These are phyloP conservation scores for Botryotinia narcissicola DNA, from an alignment of 2,329 filamentous ascomycete genomes.

Conservation along the genomic window DNA sequence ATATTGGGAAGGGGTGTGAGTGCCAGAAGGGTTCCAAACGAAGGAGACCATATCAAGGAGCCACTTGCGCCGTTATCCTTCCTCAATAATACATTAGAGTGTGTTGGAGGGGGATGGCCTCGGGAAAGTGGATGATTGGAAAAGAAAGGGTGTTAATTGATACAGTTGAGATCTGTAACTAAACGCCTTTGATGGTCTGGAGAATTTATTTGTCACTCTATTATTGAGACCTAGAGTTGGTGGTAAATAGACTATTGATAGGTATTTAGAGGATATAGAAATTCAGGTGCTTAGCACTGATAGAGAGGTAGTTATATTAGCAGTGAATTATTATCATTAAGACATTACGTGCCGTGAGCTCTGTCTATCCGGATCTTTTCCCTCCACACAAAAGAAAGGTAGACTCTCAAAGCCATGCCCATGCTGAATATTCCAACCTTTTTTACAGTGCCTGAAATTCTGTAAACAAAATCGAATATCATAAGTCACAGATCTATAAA, in stretches of 20 bases:
- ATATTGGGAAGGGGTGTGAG: background rate
- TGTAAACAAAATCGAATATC: background rate
- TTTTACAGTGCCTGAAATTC: too few species aligned
- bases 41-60: background rate
- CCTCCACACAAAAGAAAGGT: background rate
- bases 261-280: background rate
- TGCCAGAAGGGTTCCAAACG: background rate
- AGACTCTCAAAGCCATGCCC: background rate
- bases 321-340: background rate
- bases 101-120: background rate
- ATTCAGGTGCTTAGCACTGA: background rate
- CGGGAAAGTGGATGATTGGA: background rate
- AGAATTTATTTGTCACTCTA: background rate
- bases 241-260: background rate
- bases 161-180: background rate
- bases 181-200: background rate
- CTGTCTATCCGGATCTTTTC: background rate
- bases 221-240: background rate
- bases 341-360: background rate
- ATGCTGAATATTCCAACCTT: background rate
- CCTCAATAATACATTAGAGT: background rate
- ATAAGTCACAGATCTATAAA: background rate
- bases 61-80: background rate
- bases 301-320: background rate
- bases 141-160: background rate